Percentiles rank a stretch among this genome's conserved stretches.
These are phyloP conservation scores for Colletotrichum tamarilloi DNA, from an alignment of 2,329 filamentous ascomycete genomes.

Conservation along the genomic window DNA sequence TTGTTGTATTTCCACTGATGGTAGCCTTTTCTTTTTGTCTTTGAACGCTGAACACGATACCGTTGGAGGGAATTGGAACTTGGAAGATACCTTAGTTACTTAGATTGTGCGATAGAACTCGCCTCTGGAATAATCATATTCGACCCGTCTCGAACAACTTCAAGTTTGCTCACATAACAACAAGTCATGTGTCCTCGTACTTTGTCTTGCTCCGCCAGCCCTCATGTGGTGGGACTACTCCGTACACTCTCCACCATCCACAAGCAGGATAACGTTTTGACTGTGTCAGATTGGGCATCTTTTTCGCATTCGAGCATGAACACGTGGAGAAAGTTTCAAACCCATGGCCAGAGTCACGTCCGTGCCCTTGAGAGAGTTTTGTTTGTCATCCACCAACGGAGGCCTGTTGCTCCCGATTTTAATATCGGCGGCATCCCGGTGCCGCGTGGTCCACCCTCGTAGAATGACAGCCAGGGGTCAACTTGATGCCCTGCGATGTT, in stretches of 20 bases:
- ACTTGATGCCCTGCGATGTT: background rate
- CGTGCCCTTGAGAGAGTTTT: background rate
- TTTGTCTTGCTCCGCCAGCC: too few relatives aligned
- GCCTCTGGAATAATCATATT: too few relatives aligned
- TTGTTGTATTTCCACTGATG: background rate
- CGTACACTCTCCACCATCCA: too few relatives aligned
- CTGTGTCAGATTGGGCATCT: background rate
- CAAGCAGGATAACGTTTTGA: background rate
- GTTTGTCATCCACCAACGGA: background rate
- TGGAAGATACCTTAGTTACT: too few relatives aligned
- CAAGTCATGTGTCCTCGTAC: too few relatives aligned
- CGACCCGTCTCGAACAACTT: too few relatives aligned
- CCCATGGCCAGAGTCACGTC: background rate
- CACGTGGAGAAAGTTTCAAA: background rate
- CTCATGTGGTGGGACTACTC: too few relatives aligned
- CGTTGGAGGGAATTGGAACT: too few relatives aligned
- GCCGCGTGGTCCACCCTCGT: background rate
- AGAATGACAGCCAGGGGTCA: background rate
- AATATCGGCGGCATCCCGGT: background rate
- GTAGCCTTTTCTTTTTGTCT: background rate
- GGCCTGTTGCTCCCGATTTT: too few relatives aligned
- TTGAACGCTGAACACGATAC: too few relatives aligned
- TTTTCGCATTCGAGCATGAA: background rate
- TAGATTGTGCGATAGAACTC: too few relatives aligned
- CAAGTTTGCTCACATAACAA: too few relatives aligned